These are phyloP conservation scores for Aspergillus cejpii DNA, from an alignment of 2,329 filamentous ascomycete species.

Conservation along the genomic window DNA sequence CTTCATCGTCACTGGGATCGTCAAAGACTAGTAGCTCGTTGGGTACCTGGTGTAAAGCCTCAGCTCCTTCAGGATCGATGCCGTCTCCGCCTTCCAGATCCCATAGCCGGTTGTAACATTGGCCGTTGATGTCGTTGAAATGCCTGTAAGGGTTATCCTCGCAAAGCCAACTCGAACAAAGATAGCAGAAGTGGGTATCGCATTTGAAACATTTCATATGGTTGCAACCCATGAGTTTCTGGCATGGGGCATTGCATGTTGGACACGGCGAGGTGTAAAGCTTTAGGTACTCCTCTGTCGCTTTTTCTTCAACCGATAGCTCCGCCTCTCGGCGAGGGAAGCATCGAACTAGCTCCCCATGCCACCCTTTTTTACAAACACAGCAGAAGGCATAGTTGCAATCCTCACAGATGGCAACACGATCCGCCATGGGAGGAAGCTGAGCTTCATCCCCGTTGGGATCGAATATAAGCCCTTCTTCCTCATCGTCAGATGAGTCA, in stretches of 20 bases:
- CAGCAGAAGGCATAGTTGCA: constrained; percentile 84
- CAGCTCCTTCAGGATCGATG: constrained; percentile 38
- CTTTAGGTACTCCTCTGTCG: constrained; percentile 75
- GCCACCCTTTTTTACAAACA: constrained; percentile 75
- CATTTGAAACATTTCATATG: constrained; percentile 94
- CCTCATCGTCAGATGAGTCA: constrained; percentile 47
- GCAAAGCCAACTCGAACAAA: constrained; percentile 81
- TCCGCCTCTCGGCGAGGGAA: constrained; percentile 60
- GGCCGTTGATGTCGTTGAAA: constrained; percentile 65
- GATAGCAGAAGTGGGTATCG: constrained; percentile 87
- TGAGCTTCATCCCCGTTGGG: constrained; percentile 39
- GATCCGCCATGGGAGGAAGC: constrained; percentile 51
- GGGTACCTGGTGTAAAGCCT: constrained; percentile 36
- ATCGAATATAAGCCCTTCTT: constrained; percentile 44
- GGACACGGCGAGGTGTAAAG: constrained; percentile 81
- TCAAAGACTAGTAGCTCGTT: constrained; percentile 35
- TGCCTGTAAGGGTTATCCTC: constrained; percentile 78
- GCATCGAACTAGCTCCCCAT: constrained; percentile 74
- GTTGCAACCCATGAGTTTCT: constrained; percentile 92
- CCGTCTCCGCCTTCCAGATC: constrained; percentile 77
- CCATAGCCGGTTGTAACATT: constrained; percentile 83
- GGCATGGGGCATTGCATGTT: constrained; percentile 73
- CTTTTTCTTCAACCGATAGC: constrained; percentile 75
- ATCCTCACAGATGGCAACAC: constrained; percentile 78
- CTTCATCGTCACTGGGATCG: constrained; percentile 28